phyloP scores from a whole-genome alignment of 2,329 filamentous ascomycete species.

The Fusarium sp. region DNA sequence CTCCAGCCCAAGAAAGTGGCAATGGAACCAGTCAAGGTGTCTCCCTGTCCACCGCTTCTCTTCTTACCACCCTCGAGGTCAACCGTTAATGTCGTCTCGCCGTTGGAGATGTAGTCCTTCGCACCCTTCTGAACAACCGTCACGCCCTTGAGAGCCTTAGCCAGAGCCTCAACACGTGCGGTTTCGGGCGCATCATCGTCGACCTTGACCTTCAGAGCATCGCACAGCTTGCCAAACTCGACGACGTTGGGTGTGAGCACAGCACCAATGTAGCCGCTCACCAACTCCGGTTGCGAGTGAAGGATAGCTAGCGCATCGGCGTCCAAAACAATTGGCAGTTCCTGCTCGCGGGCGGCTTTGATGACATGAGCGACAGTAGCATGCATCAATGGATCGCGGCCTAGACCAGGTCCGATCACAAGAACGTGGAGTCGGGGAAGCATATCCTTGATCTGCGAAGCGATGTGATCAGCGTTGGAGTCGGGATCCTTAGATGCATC shows the following conservation, averaged over 20 bases:
- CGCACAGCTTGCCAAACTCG: slow-evolving; percentile 87
- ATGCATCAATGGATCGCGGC: slow-evolving; percentile 90
- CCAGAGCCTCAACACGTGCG: slow-evolving; percentile 72
- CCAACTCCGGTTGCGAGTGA: slow-evolving; percentile 78
- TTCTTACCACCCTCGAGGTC: slow-evolving; percentile 87
- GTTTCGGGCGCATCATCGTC: slow-evolving; percentile 53
- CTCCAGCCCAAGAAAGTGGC: slow-evolving; percentile 92
- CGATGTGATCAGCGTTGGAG: slow-evolving; percentile 70
- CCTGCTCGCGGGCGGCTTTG: slow-evolving; percentile 76
- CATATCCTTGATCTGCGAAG: slow-evolving; percentile 79
- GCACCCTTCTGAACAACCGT: slow-evolving; percentile 91
- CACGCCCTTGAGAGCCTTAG: slow-evolving; percentile 84
- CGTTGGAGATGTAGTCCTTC: slow-evolving; percentile 86
- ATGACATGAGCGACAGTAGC: slow-evolving; percentile 85
- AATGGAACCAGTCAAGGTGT: slow-evolving; percentile 90
- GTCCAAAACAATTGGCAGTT: slow-evolving; percentile 88
- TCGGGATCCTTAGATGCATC: slow-evolving; percentile 53
- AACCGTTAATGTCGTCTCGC: slow-evolving; percentile 77
- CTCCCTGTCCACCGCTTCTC: slow-evolving; percentile 92
- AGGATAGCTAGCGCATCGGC: slow-evolving; percentile 89
- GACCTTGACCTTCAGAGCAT: slow-evolving; percentile 76
- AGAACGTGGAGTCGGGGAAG: slow-evolving; percentile 89
- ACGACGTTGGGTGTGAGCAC: slow-evolving; percentile 96
- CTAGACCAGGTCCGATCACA: slow-evolving; percentile 92
- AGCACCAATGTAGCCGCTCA: slow-evolving; percentile 84